Percentiles rank a stretch among this genome's conserved stretches.
Conservation (phyloP, 306 rosid species). For the Psophocarpus tetragonolobus region DNA sequence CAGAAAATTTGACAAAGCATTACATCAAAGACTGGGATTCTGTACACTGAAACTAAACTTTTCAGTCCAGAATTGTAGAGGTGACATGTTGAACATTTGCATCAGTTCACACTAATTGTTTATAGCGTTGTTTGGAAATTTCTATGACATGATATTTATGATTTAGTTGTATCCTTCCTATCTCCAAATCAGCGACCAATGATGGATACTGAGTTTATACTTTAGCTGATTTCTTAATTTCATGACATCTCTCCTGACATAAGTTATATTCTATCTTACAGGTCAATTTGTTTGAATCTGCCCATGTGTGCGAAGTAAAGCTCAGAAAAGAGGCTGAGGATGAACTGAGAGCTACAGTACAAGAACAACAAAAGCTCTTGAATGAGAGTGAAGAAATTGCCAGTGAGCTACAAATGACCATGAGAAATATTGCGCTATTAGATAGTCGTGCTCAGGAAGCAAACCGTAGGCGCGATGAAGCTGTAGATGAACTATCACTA, state of each 20-base stretch:
- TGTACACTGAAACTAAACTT: conserved; percentile 6
- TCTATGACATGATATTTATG: background rate
- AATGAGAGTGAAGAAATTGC: conserved; percentile 53
- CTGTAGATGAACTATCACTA: conserved; percentile 51
- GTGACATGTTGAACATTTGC: background rate
- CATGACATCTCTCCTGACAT: conserved; percentile 10
- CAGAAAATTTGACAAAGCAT: conserved; percentile 13
- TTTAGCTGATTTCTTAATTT: conserved; percentile 14
- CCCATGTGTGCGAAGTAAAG: conserved; percentile 51
- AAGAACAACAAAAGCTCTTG: conserved; percentile 60
- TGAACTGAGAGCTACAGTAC: conserved; percentile 43
- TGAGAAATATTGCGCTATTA: conserved; percentile 68
- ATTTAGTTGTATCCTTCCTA: background rate
- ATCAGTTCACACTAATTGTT: background rate
- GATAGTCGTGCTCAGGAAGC: conserved; percentile 61
- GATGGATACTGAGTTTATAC: background rate
- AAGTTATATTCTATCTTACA: conserved; percentile 28
- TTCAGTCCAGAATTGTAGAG: background rate
- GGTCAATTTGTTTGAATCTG: conserved; percentile 61
- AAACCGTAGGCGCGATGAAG: conserved; percentile 59
- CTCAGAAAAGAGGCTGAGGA: conserved; percentile 64
- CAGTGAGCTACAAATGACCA: conserved; percentile 54
- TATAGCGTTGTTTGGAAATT: background rate
- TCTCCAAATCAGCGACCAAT: conserved; percentile 2
- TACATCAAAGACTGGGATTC: conserved; percentile 9